Conservation (phyloP, 805 yeast species). For the Starmerella floris region DNA sequence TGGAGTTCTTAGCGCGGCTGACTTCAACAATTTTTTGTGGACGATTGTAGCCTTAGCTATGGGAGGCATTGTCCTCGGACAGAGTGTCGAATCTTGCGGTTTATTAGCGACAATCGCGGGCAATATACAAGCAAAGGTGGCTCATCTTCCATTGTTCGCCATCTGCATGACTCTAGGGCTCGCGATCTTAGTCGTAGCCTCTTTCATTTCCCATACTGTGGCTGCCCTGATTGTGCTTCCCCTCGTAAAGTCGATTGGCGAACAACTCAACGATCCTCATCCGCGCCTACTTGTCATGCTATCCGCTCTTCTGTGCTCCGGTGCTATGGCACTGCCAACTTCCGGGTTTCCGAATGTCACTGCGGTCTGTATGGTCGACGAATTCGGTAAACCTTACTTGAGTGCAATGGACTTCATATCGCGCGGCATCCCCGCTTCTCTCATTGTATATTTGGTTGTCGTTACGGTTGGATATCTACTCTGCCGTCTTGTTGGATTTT, state of each 20-base stretch:
- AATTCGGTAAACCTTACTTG: constrained; percentile 77
- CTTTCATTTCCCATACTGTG: constrained; percentile 92
- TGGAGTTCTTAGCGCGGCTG: constrained; percentile 74
- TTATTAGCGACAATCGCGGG: constrained; percentile 65
- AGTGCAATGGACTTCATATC: constrained; percentile 77
- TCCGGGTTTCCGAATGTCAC: constrained; percentile 97
- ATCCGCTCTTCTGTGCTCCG: constrained; percentile 61
- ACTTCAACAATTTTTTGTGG: constrained; percentile 93
- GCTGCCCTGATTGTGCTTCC: constrained; percentile 92
- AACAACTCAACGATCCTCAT: constrained; percentile 46
- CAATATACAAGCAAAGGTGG: constrained; percentile 51
- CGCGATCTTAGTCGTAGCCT: constrained; percentile 70
- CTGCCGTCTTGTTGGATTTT: constrained; percentile 47
- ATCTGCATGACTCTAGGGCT: constrained; percentile 70
- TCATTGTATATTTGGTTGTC: constrained; percentile 58
- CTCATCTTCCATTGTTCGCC: constrained; percentile 54
- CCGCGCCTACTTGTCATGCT: constrained; percentile 66
- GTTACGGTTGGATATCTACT: constrained; percentile 67
- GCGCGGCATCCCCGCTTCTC: constrained; percentile 79
- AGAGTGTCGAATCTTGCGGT: constrained; percentile 88
- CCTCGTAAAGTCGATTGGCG: constrained; percentile 79
- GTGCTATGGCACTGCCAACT: constrained; percentile 96
- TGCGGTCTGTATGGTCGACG: constrained; percentile 89
- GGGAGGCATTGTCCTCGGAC: constrained; percentile 96
- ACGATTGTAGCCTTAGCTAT: constrained; percentile 87